Evolutionary conservation across 2,329 filamentous ascomycete genomes (phyloP).

Genomic region (Ophiocordyceps robertsii): DNA sequence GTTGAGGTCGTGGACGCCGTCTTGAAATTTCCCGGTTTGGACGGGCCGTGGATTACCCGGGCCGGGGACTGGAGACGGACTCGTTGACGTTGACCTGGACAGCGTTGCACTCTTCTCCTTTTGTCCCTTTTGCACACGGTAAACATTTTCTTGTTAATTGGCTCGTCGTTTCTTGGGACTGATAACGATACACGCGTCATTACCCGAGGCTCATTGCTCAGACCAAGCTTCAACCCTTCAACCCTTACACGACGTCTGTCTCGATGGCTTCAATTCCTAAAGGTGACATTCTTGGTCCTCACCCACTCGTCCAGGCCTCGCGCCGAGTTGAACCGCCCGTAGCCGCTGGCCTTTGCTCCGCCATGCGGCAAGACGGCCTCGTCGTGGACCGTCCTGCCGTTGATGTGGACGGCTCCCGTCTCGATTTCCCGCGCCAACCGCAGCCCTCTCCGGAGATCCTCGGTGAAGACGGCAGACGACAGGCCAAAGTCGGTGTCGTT

Average conservation of each 20-base stretch:
- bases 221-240: no score
- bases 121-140: no score
- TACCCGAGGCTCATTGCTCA: no score
- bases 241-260: no score
- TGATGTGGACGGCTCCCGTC: slow-evolving; percentile 55
- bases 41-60: not conserved
- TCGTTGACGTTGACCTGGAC: no score
- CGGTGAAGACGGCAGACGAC: slow-evolving; percentile 57
- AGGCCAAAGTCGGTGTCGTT: slow-evolving; percentile 78
- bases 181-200: no score
- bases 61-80: no score
- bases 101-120: no score
- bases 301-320: slow-evolving; percentile 48
- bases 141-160: no score
- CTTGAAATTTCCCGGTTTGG: not conserved
- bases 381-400: slow-evolving; percentile 52
- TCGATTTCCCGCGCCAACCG: slow-evolving; percentile 51
- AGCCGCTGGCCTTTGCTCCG: slow-evolving; percentile 51
- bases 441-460: slow-evolving; percentile 46
- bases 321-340: slow-evolving; percentile 43
- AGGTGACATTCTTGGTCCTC: slow-evolving; percentile 51
- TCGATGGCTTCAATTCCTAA: slow-evolving; percentile 17
- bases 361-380: slow-evolving; percentile 51
- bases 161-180: no score
- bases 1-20: not conserved